Conservation (phyloP, 371 early-diverging fungal species). For the Haplosporangium sp. region DNA sequence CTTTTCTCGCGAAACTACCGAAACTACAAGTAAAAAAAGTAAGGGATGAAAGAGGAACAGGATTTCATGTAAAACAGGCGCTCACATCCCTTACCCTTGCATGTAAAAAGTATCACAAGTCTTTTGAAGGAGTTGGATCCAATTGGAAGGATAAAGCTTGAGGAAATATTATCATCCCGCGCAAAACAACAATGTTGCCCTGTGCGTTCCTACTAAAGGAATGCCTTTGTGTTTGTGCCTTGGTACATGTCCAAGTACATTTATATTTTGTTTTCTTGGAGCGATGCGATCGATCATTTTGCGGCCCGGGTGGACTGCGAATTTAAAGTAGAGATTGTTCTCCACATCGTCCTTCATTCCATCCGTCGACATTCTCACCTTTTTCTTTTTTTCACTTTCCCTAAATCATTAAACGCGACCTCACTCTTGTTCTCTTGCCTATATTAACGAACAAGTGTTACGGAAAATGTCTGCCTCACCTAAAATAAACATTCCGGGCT, state of each 20-base stretch:
- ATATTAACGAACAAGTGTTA: no score
- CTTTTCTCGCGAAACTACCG: no score
- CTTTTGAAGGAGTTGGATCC: not conserved
- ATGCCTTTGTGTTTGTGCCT: not conserved
- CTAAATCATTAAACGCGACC: not conserved
- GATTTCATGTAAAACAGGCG: not conserved
- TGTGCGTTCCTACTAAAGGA: not conserved
- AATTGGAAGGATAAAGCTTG: not conserved
- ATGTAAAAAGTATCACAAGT: not conserved
- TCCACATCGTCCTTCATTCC: not conserved
- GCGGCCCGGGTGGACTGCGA: conserved; percentile 4
- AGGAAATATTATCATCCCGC: not conserved
- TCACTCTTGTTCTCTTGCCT: not conserved
- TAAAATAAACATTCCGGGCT: conserved; percentile 38
- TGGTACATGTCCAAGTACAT: no score
- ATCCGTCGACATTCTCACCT: not conserved
- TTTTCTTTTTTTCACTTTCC: not conserved
- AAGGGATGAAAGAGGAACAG: not conserved
- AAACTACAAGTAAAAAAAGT: not conserved
- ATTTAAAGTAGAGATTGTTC: not conserved
- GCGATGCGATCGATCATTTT: not conserved
- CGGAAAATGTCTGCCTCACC: conserved; percentile 18
- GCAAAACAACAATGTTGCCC: not conserved
- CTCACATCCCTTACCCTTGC: conserved; percentile 2
- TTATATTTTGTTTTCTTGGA: no score